phyloP scores from a whole-genome alignment of 768 basidiomycete species.

The Tylopilus balloui region DNA sequence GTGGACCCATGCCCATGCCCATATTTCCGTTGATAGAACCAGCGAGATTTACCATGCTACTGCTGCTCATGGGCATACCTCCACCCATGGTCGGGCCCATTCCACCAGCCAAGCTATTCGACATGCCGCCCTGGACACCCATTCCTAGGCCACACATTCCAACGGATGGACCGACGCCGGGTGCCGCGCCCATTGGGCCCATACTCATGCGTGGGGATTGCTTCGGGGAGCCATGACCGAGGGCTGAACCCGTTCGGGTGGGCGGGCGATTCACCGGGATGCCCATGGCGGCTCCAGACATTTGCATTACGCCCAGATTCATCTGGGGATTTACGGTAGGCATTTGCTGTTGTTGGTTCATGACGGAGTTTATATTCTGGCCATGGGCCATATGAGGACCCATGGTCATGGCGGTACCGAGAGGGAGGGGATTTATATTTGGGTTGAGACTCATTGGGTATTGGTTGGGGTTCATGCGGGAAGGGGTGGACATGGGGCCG shows the following conservation, averaged over 20 bases:
- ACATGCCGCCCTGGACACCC: conserved; percentile 14
- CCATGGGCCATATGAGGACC: conserved; percentile 8
- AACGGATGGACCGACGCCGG: not conserved
- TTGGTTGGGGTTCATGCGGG: conserved; percentile 26
- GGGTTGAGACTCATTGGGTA: conserved; percentile 21
- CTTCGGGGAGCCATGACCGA: conserved; percentile 26
- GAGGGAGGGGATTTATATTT: conserved; percentile 13
- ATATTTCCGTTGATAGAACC: conserved; percentile 18
- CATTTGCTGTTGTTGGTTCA: conserved; percentile 19
- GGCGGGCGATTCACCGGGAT: conserved; percentile 28
- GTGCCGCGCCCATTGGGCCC: conserved; percentile 9
- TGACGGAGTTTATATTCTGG: conserved; percentile 4
- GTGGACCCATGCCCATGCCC: conserved; percentile 12
- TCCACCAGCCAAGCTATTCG: conserved; percentile 11
- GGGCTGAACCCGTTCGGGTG: conserved; percentile 29
- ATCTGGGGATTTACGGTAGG: conserved; percentile 14
- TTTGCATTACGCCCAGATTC: conserved; percentile 15
- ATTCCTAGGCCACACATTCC: conserved; percentile 12
- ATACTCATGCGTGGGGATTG: conserved; percentile 25
- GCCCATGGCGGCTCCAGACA: conserved; percentile 14
- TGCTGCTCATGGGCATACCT: conserved; percentile 9
- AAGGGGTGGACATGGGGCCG: conserved; percentile 5
- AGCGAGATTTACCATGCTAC: conserved; percentile 4
- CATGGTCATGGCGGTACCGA: conserved; percentile 11
- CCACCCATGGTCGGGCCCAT: conserved; percentile 18